Percentiles rank a stretch among this genome's conserved stretches.
phyloP scores from a whole-genome alignment of 306 rosid species.

The Mucuna pruriens region DNA sequence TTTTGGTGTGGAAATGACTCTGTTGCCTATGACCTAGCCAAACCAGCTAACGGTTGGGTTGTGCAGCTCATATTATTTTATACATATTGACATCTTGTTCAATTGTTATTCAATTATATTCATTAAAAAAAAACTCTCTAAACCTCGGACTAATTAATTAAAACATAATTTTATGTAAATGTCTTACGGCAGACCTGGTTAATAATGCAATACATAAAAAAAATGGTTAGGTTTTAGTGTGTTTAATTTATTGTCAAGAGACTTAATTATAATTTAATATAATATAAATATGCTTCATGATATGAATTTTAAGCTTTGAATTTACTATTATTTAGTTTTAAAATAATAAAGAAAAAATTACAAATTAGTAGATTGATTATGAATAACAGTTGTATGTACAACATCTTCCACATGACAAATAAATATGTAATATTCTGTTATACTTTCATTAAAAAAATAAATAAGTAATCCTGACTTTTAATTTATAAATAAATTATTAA shows the following conservation, averaged over 20 bases:
- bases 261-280: background rate
- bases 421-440: background rate
- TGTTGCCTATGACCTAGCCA: conserved; percentile 41
- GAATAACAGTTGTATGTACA: background rate
- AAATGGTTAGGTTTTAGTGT: background rate
- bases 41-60: conserved; percentile 34
- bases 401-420: background rate
- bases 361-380: background rate
- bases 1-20: conserved; percentile 37
- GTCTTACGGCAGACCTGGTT: too few species aligned
- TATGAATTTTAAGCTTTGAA: background rate
- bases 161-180: background rate
- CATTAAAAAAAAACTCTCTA: background rate
- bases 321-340: background rate
- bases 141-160: background rate
- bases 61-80: conserved; percentile 10
- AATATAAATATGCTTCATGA: background rate
- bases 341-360: background rate
- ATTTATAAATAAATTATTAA: too few species aligned
- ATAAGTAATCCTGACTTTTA: background rate
- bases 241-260: background rate
- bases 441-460: background rate
- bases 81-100: background rate
- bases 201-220: too few species aligned
- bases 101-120: background rate